Evolutionary conservation across 441 rosid species (phyloP).

Genomic region (Erysimum pusillum): DNA sequence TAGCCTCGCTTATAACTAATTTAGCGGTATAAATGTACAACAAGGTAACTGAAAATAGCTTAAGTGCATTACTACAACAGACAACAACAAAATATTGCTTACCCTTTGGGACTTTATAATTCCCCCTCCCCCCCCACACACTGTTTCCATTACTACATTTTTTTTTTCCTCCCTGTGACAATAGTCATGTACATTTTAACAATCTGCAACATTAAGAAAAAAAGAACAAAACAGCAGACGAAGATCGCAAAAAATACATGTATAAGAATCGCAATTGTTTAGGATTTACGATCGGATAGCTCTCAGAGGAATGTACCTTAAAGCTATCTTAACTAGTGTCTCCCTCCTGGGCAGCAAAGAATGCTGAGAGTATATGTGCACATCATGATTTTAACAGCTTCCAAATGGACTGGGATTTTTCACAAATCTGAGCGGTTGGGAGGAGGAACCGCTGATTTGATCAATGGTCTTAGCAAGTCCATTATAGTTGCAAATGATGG

Average conservation of each 20-base stretch:
- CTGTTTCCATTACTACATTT: constrained; percentile 41
- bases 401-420: constrained; percentile 36
- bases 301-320: constrained; percentile 35
- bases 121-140: not conserved
- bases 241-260: constrained; percentile 1
- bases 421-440: constrained; percentile 61
- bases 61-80: constrained; percentile 30
- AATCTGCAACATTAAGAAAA: constrained; percentile 24
- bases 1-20: constrained; percentile 15
- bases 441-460: constrained; percentile 68
- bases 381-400: constrained; percentile 26
- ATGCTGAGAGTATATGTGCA: constrained; percentile 70
- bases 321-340: constrained; percentile 45
- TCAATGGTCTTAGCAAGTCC: constrained; percentile 84
- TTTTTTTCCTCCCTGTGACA: constrained; percentile 35
- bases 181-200: constrained; percentile 44
- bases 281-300: constrained; percentile 13
- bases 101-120: constrained; percentile 34
- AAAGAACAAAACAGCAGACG: not conserved
- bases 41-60: constrained; percentile 18
- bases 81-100: constrained; percentile 41
- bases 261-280: constrained; percentile 4
- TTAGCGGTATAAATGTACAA: constrained; percentile 24
- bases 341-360: constrained; percentile 65
- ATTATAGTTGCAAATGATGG: constrained; percentile 89